Evolutionary conservation across 2,329 filamentous ascomycete species (phyloP).

Genomic region (Colletotrichum horii): DNA sequence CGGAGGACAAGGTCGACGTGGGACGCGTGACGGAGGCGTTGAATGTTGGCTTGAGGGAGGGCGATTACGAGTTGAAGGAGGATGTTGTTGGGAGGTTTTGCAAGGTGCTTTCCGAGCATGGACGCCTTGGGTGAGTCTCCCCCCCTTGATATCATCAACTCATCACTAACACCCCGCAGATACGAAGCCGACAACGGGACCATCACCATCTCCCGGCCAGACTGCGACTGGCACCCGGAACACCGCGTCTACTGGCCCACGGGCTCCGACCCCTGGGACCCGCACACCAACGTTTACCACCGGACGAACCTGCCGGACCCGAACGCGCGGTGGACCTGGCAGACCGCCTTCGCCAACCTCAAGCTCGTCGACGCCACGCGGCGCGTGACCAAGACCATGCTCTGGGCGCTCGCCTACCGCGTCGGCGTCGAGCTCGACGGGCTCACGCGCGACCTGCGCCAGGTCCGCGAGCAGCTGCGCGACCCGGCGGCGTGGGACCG

Average conservation of each 20-base stretch:
- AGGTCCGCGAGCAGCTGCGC: neutral
- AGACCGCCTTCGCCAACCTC: conserved; percentile 25
- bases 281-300: neutral
- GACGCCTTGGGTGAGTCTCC: conserved; percentile 25
- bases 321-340: conserved; percentile 22
- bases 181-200: neutral
- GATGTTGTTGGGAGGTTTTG: conserved; percentile 33
- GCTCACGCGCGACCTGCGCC: conserved; percentile 10
- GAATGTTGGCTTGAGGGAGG: neutral
- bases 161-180: neutral
- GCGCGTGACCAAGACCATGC: conserved; percentile 27
- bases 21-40: neutral
- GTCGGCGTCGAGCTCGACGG: conserved; percentile 38
- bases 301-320: neutral
- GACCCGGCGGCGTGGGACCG: conserved; percentile 13
- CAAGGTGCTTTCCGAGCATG: conserved; percentile 25
- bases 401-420: conserved; percentile 42
- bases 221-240: conserved; percentile 34
- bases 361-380: conserved; percentile 21
- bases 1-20: neutral
- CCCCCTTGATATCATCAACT: neutral
- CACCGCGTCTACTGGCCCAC: conserved; percentile 32
- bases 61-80: neutral
- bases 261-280: conserved; percentile 2
- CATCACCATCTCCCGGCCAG: conserved; percentile 31